These are phyloP conservation scores for Aspergillus nidulans DNA, from an alignment of 495 filamentous ascomycete species.

Conservation along the genomic window DNA sequence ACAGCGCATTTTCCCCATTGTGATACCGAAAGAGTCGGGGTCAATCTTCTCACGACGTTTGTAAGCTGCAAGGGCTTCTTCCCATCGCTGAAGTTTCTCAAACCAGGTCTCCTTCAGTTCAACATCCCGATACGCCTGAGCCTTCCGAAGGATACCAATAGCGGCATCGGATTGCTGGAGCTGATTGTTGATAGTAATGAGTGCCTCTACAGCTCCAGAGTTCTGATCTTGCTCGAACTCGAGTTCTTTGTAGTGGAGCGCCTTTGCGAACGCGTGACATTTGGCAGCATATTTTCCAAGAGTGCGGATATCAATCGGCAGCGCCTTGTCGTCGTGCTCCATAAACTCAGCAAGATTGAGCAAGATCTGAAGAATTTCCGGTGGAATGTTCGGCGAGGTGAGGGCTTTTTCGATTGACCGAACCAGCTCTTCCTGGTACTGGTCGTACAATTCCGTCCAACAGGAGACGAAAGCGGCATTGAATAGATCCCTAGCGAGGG, in stretches of 20 bases:
- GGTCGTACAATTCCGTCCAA: conserved; percentile 95
- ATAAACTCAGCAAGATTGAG: conserved; percentile 98
- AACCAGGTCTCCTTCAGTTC: conserved; percentile 98
- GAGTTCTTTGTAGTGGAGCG: conserved; percentile 96
- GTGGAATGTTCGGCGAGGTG: conserved; percentile 86
- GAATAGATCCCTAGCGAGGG: conserved; percentile 88
- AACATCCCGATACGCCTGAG: conserved; percentile 89
- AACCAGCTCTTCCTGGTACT: conserved; percentile 92
- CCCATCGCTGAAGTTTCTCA: conserved; percentile 96
- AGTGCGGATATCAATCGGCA: conserved; percentile 93
- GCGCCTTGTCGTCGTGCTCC: conserved; percentile 98
- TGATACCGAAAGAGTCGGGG: conserved; percentile 76
- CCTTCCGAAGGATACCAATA: conserved; percentile 92
- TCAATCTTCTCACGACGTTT: conserved; percentile 72
- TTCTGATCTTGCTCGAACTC: conserved; percentile 98
- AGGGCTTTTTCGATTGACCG: conserved; percentile 93
- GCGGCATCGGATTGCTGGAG: conserved; percentile 96
- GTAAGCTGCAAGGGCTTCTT: conserved; percentile 92
- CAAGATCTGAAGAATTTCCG: conserved; percentile 88
- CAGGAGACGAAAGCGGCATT: conserved; percentile 98
- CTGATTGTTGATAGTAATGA: conserved; percentile 98
- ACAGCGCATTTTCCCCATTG: conserved; percentile 99
- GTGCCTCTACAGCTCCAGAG: conserved; percentile 87
- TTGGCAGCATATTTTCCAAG: conserved; percentile 89
- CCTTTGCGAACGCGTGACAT: conserved; percentile 97